Evolutionary conservation across 2,329 filamentous ascomycete species (phyloP), one percentile per base, ranked within the genome.

Genomic region (Spiromastix sp.): DNA sequence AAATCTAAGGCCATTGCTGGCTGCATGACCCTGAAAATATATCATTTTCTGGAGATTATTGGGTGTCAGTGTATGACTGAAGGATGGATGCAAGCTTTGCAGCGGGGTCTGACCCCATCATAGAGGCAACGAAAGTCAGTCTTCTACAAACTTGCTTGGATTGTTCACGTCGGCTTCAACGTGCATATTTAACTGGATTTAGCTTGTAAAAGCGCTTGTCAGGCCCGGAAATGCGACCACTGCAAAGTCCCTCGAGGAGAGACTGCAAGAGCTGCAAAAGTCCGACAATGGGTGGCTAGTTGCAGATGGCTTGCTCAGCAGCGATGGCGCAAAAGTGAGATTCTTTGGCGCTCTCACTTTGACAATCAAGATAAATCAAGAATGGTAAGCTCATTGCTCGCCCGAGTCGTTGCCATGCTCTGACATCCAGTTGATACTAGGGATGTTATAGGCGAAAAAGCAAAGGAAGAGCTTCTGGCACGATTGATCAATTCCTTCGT

Each of bases 281-380:
- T 83, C 85, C 2, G 68, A 79, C 2, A 71, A 84, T 49, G 89
- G 86, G 36, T 98, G 91, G 91, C 71, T 81, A 37, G 70, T 95
- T 30, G 86, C 85, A 13, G 79, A 89, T 51, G 74, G 76, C 34
- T 68, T 96, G 10, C 66, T 95, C 8, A 66, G 66, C 33, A 77
- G 75, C 41, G 64, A 72, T 15, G 77, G 84, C 46, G 73, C 81
- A 41, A 80, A 87, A 49, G 76, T 91, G 46, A 81, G 82, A 44
- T 96, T 96, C 61, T 94, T 93, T 54, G 91, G 85, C 10, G 89
- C 87, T 19, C 70, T 95, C 40, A 96, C 89, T 0, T 81, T 95
- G 46, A 93, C 85, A 33, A 77, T 96, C 48, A 98, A 96, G 62
- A 74, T 96, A 39, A 95, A 96, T 55, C 81, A 79, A n/a, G 85